These are phyloP conservation scores for Phytophthora melonis DNA, from an alignment of 352 stramenopile genomes.

Conservation along the genomic window DNA sequence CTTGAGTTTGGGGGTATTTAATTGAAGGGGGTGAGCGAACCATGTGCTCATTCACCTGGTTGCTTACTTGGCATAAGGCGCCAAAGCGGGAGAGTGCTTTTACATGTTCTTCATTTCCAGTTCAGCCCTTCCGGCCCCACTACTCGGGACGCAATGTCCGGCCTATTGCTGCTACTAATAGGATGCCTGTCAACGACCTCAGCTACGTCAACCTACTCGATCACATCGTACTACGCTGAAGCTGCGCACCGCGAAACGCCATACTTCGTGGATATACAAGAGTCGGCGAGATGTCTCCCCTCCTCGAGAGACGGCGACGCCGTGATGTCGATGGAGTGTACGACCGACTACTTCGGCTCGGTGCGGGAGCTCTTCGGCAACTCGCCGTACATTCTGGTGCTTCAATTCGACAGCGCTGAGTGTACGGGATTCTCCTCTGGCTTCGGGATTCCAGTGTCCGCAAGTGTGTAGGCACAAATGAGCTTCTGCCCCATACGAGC, in stretches of 20 bases:
- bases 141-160: slow-evolving; percentile 1
- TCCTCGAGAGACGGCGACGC: not conserved
- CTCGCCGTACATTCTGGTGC: slow-evolving; percentile 9
- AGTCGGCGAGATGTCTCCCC: not conserved
- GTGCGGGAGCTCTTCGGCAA: slow-evolving; percentile 6
- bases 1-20: too few relatives aligned
- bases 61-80: too few relatives aligned
- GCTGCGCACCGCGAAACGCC: not conserved
- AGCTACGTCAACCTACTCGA: not conserved
- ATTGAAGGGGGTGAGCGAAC: too few relatives aligned
- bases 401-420: slow-evolving; percentile 5
- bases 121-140: too few relatives aligned
- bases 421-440: slow-evolving; percentile 13
- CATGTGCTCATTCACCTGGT: too few relatives aligned
- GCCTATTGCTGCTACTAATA: not conserved
- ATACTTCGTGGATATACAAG: slow-evolving; percentile 13
- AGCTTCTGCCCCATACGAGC: not conserved
- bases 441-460: slow-evolving; percentile 2
- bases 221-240: slow-evolving; percentile 5
- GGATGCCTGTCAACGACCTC: not conserved
- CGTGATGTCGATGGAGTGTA: slow-evolving; percentile 2
- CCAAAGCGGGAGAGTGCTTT: too few relatives aligned
- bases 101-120: too few relatives aligned
- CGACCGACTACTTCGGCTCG: slow-evolving; percentile 1
- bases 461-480: slow-evolving; percentile 8